Base-by-base conservation (phyloP, 192 early-diverging fungal genomes). In the Coemansia sp. region DNA sequence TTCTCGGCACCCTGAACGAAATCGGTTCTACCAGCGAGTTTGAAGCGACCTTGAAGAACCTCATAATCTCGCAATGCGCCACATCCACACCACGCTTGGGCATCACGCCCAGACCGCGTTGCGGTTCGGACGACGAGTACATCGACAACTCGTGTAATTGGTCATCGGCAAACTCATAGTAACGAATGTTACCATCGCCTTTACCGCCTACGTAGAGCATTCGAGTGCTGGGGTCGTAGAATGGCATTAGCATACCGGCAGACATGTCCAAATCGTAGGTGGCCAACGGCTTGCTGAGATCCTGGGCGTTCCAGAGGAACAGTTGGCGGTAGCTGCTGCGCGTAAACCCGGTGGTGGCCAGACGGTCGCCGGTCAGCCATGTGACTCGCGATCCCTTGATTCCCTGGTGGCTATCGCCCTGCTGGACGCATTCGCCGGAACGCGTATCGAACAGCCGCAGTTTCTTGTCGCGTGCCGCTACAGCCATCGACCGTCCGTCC, bases 181-280 rank as follows among this genome's bases (percentile, higher is more conserved):
- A 98, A 35, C 96, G 91, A 76, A 99, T 98, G 83, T 96, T 99
- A 45, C 95, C 97, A 85, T 99, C 97, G 70, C 97, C 95, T 80
- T 99, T 99, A 61, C 97, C 97, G 14, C 93, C 96, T 67, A 99
- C 76, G 74, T 91, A 99, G 28, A 99, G 86, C 86, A 99, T 91
- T 64, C 86, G 90, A 18, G 91, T 95, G 78, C 96, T 92, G 22
- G 71, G 66, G 80, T 99, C 98, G 80, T 92, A 99, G 88, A 93
- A 92, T 32, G 98, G 98, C 90, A 99, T 99, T 33, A 99, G 79
- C 69, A 97, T 88, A 57, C 97, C 98, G 7, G 96, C 92, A 17
- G 94, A 94, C 45, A 91, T 95, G 76, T 99, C 98, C 67, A 99
- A 81, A 68, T 88, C 86, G 63, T 86, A 87, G 61, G 86, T 81